phyloP scores from a whole-genome alignment of 2,329 filamentous ascomycete species.

The Diaporthe sp. region DNA sequence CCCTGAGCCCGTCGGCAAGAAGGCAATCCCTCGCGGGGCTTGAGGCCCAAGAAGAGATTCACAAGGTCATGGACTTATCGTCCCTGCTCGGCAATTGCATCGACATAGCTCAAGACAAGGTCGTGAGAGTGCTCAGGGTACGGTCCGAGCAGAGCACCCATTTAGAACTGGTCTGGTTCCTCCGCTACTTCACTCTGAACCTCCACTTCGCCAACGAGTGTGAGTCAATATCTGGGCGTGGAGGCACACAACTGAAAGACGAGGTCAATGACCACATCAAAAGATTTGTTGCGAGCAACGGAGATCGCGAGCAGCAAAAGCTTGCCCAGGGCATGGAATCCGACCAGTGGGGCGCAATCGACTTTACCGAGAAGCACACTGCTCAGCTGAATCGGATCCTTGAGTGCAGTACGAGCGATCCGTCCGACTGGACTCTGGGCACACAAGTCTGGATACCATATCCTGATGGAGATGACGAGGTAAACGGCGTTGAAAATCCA shows the following conservation, averaged over 20 bases:
- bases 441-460: constrained; percentile 68
- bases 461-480: constrained; percentile 48
- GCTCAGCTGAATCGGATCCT: constrained; percentile 72
- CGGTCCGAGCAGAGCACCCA: constrained; percentile 78
- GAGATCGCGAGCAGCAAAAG: constrained; percentile 78
- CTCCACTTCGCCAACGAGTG: constrained; percentile 87
- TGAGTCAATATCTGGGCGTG: constrained; percentile 83
- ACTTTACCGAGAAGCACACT: constrained; percentile 74
- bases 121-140: constrained; percentile 80
- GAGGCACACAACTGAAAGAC: constrained; percentile 79
- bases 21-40: constrained; percentile 50
- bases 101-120: constrained; percentile 82
- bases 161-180: constrained; percentile 75
- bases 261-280: constrained; percentile 85
- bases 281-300: constrained; percentile 79
- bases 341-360: constrained; percentile 82
- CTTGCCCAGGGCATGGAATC: constrained; percentile 82
- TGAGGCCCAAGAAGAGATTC: constrained; percentile 78
- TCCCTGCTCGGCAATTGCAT: constrained; percentile 84
- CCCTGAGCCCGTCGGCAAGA: constrained; percentile 60
- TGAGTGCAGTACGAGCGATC: constrained; percentile 77
- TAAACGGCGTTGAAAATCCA: constrained; percentile 42
- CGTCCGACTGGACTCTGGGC: constrained; percentile 71
- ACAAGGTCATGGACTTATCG: constrained; percentile 79
- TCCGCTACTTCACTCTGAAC: constrained; percentile 86